Conservation (phyloP, 2,329 filamentous ascomycete species). For the Myriosclerotinia scirpicola region DNA sequence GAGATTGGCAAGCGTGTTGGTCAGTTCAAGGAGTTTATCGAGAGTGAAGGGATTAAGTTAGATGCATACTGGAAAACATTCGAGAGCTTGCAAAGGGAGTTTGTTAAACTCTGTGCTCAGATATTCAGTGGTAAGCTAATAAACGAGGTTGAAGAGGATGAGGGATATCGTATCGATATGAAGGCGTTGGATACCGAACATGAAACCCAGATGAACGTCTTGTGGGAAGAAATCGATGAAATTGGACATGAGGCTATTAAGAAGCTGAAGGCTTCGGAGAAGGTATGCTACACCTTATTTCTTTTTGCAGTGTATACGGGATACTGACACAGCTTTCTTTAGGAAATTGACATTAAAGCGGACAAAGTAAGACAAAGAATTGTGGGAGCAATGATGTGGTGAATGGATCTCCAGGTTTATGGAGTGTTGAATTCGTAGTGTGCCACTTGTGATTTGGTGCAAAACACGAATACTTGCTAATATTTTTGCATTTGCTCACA, state of each 20-base stretch:
- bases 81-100: constrained; percentile 36
- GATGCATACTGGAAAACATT: constrained; percentile 36
- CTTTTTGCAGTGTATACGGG: background rate
- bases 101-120: constrained; percentile 30
- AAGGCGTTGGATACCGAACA: constrained; percentile 31
- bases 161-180: constrained; percentile 32
- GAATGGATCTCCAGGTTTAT: background rate
- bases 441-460: background rate
- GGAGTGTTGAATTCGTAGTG: background rate
- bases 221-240: constrained; percentile 33
- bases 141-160: constrained; percentile 19
- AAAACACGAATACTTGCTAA: background rate
- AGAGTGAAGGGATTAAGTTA: constrained; percentile 32
- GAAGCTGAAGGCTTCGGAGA: constrained; percentile 36
- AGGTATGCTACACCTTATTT: constrained; percentile 27
- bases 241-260: constrained; percentile 27
- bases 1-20: constrained; percentile 34
- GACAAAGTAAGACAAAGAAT: constrained; percentile 14
- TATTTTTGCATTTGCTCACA: constrained; percentile 1
- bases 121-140: constrained; percentile 30
- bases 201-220: constrained; percentile 25
- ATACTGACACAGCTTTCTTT: constrained; percentile 3
- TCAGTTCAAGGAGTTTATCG: constrained; percentile 29
- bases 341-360: constrained; percentile 27
- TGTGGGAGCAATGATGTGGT: constrained; percentile 18